These are phyloP conservation scores for Candida verbasci DNA, from an alignment of 805 yeast species.

Conservation along the genomic window DNA sequence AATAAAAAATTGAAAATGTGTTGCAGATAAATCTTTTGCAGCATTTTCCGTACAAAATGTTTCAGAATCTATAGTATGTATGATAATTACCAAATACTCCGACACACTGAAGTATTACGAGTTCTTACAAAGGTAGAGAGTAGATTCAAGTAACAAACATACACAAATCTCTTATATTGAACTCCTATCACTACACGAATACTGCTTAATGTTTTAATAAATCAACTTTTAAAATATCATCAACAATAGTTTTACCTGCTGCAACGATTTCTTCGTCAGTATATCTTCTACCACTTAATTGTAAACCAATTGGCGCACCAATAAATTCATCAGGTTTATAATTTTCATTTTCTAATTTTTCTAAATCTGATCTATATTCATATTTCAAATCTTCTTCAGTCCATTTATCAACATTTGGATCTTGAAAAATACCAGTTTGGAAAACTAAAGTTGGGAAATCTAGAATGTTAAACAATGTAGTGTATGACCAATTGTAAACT, in stretches of 20 bases:
- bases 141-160: no score
- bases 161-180: no score
- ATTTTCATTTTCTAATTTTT: slow-evolving; percentile 43
- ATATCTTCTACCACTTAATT: slow-evolving; percentile 51
- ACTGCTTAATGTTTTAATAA: slow-evolving; percentile 14
- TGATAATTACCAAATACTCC: no score
- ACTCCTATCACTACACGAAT: no score
- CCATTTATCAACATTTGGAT: slow-evolving; percentile 49
- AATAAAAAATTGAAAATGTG: no score
- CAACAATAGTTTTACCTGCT: slow-evolving; percentile 37
- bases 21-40: no score
- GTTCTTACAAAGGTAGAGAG: no score
- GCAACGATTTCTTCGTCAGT: slow-evolving; percentile 55
- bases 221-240: slow-evolving; percentile 25
- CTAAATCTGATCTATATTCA: slow-evolving; percentile 43
- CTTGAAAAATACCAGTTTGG: slow-evolving; percentile 61
- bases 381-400: slow-evolving; percentile 28
- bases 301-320: slow-evolving; percentile 55
- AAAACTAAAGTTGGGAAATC: slow-evolving; percentile 65
- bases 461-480: slow-evolving; percentile 65
- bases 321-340: slow-evolving; percentile 44
- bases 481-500: slow-evolving; percentile 76
- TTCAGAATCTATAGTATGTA: no score
- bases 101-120: no score
- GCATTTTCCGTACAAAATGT: no score